Evolutionary conservation across 306 rosid species (phyloP), one percentile per base, ranked within the genome.

Genomic region (Prunus persica): DNA sequence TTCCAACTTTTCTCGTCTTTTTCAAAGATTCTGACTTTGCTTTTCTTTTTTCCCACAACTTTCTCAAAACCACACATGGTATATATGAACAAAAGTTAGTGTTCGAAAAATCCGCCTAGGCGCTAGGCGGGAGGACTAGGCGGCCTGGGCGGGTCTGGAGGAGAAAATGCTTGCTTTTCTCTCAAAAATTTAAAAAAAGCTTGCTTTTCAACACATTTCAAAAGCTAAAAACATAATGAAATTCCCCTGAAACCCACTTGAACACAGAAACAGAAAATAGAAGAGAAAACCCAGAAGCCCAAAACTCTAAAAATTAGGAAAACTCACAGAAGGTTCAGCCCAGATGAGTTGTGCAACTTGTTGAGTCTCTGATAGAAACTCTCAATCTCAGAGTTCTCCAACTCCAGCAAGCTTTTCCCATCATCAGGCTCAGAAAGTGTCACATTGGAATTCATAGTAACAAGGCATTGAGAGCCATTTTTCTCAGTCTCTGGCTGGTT

Each of bases 261-360:
- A 63, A 43, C 30, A 16, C 14, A 52, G 10, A 41, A 65, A 19
- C 46, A 46, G 34, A 71, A 45, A 14, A 27, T 22, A 72, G 30
- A 38, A 41, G n/a, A 7, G 16, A 46, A 66, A 41, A 13, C 69
- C 27, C 11, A 72, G 15, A 68, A 68, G 30, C 11, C 10, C 58
- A 27, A 67, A 38, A 25, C 69, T 20, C 15, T 16, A 12, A 79
- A 69, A 67, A 3, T 20, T 45, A 45, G 38, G 20, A 49, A 25
- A 78, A 18, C 84, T 81, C 41, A 81, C 84, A 76, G 63, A 70
- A 81, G 84, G 67, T 81, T 81, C 46, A 76, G 72, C 20, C 84
- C 84, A 30, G 67, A 47, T 27, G 84, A 54, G 49, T 47, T 72
- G 20, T 76, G 71, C 74, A 81, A n/a, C 77, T 77, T 69, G 5